These are phyloP conservation scores for Blastocystis sp. DNA, from an alignment of 352 stramenopile genomes.

Conservation along the genomic window DNA sequence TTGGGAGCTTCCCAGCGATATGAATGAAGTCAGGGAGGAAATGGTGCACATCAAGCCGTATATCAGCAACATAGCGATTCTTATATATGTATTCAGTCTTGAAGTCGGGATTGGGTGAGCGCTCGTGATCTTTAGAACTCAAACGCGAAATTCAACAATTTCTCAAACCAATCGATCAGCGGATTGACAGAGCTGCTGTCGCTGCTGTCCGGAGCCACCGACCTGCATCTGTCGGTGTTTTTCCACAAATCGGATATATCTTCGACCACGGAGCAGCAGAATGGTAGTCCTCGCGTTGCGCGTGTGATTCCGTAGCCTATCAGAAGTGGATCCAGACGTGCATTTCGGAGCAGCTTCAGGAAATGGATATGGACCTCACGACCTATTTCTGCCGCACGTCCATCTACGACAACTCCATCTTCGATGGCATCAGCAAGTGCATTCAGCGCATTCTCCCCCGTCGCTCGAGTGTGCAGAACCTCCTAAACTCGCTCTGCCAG, in stretches of 20 bases:
- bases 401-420: constrained; percentile 72
- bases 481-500: constrained; percentile 71
- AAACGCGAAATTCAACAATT: constrained; percentile 19
- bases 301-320: constrained; percentile 6
- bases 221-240: constrained; percentile 70
- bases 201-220: constrained; percentile 7
- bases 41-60: constrained; percentile 50
- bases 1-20: constrained; percentile 68
- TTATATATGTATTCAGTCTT: constrained; percentile 68
- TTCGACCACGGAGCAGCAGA: constrained; percentile 53
- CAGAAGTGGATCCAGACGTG: constrained; percentile 59
- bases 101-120: neutral
- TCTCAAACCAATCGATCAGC: neutral
- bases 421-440: constrained; percentile 70
- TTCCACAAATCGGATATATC: constrained; percentile 74
- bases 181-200: constrained; percentile 34
- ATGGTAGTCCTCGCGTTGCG: neutral
- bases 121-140: constrained; percentile 29
- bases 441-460: constrained; percentile 66
- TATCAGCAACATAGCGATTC: constrained; percentile 33
- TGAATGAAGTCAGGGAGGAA: constrained; percentile 46
- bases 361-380: constrained; percentile 58
- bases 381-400: constrained; percentile 65
- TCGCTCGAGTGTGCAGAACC: constrained; percentile 46
- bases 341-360: constrained; percentile 20